Evolutionary conservation across 2,329 filamentous ascomycete genomes (phyloP).

Genomic region (Boeremia lycopersici): DNA sequence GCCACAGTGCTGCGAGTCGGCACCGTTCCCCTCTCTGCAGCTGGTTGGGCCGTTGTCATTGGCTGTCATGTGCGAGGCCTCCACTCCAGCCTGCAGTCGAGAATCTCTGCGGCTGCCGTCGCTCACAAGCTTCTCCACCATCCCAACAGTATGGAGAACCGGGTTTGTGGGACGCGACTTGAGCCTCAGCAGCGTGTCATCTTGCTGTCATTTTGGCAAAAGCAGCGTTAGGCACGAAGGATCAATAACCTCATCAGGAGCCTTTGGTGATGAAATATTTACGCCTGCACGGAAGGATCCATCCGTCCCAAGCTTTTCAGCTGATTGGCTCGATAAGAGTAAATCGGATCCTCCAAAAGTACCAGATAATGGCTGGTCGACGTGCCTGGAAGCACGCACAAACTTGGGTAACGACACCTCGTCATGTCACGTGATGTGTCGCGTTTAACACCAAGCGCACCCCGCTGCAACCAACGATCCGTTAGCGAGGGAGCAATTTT

Average conservation of each 20-base stretch:
- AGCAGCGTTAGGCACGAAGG: no score
- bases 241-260: no score
- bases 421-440: not conserved
- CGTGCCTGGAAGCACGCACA: no score
- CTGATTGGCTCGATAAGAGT: no score
- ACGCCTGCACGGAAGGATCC: no score
- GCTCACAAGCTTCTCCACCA: constrained; percentile 7
- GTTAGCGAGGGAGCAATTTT: constrained; percentile 19
- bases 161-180: constrained; percentile 23
- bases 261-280: no score
- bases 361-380: no score
- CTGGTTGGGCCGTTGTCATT: not conserved
- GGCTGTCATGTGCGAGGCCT: constrained; percentile 19
- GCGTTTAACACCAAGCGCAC: not conserved
- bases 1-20: constrained; percentile 26
- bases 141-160: constrained; percentile 17
- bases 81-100: constrained; percentile 15
- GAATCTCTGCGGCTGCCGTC: constrained; percentile 6
- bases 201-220: constrained; percentile 8
- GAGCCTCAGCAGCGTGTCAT: constrained; percentile 20
- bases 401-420: no score
- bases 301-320: no score
- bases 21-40: not conserved
- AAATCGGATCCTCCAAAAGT: no score
- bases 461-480: not conserved